Evolutionary conservation across 2,329 filamentous ascomycete genomes (phyloP).

Genomic region (Daldinia eschscholtzii): DNA sequence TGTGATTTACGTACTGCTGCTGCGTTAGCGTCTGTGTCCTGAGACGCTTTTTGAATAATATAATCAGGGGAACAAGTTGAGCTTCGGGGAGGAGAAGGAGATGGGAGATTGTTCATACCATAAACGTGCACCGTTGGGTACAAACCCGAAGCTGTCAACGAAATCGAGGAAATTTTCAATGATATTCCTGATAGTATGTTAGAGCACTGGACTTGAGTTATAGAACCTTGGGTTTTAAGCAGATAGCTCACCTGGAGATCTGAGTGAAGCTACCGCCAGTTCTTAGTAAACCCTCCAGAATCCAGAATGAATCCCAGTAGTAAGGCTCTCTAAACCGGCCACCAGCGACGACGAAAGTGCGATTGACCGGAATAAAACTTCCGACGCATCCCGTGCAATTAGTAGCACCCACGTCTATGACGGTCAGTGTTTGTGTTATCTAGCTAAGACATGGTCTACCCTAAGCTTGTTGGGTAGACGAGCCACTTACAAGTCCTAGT

Average conservation of each 20-base stretch:
- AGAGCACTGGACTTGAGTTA: not conserved
- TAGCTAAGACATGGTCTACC: not conserved
- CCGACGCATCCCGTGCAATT: slow-evolving; percentile 71
- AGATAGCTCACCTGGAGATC: slow-evolving; percentile 62
- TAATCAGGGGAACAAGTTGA: not conserved
- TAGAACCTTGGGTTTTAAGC: not conserved
- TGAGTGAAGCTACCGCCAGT: slow-evolving; percentile 73
- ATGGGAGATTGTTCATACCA: slow-evolving; percentile 50
- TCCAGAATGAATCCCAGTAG: slow-evolving; percentile 80
- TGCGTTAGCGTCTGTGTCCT: not conserved
- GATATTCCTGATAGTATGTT: slow-evolving; percentile 61
- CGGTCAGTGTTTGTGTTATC: slow-evolving; percentile 5
- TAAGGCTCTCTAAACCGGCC: slow-evolving; percentile 79
- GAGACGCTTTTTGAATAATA: not conserved
- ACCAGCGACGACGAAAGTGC: slow-evolving; percentile 77
- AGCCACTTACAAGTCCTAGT: slow-evolving; percentile 64
- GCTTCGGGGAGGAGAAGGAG: not conserved
- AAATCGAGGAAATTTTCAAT: slow-evolving; percentile 79
- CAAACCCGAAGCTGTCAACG: slow-evolving; percentile 73
- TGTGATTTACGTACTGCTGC: slow-evolving; percentile 1
- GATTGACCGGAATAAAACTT: slow-evolving; percentile 75
- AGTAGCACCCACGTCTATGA: slow-evolving; percentile 58
- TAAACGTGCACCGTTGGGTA: slow-evolving; percentile 75
- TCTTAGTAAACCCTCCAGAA: slow-evolving; percentile 73
- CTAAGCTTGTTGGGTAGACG: not conserved